Evolutionary conservation across 192 early-diverging fungal genomes (phyloP), one percentile per base, ranked within the genome.

Genomic region (Podochytrium sp.): DNA sequence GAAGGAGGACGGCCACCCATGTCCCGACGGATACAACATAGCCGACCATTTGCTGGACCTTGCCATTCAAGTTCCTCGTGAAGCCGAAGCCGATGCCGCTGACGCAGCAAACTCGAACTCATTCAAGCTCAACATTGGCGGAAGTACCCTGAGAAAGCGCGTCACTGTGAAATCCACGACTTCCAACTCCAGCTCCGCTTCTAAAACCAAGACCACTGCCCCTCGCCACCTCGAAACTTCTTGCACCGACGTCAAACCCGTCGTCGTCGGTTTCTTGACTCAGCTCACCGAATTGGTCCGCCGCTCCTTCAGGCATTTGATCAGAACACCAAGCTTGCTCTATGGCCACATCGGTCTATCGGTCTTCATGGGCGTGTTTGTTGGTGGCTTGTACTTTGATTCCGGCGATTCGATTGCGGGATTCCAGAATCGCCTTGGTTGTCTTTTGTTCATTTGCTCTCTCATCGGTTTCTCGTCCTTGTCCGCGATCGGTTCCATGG

Each of bases 21-120:
- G 91, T 77, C 91, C 91, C 5, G 41, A 80, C 69, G 80, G 85
- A 60, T 90, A 90, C 78, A 91, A 92, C 67, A 83, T 90, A 0
- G 91, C 92, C 37, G 92, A 93, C 73, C 88, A 86, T 70, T 79
- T 90, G 57, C 70, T 93, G 59, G 86, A 91, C 43, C 71, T 91
- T 33, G 83, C 83, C 1, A 61, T 52, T 49, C 47, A 49, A 49
- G 47, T 49, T 49, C n/a, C 47, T 12, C 47, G n/a, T n/a, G n/a
- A 49, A 49, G 47, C 23, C 25, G 65, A 67, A 14, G 35, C 14
- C 12, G n/a, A n/a, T n/a, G n/a, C n/a, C n/a, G n/a, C n/a, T n/a
- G n/a, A n/a, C n/a, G n/a, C n/a, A n/a, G n/a, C n/a, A n/a, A n/a
- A n/a, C n/a, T n/a, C 47, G 12, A 49, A 49, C n/a, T 49, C 47